These are phyloP conservation scores for Sicyos baderoa DNA, from an alignment of 306 rosid species.

Conservation along the genomic window DNA sequence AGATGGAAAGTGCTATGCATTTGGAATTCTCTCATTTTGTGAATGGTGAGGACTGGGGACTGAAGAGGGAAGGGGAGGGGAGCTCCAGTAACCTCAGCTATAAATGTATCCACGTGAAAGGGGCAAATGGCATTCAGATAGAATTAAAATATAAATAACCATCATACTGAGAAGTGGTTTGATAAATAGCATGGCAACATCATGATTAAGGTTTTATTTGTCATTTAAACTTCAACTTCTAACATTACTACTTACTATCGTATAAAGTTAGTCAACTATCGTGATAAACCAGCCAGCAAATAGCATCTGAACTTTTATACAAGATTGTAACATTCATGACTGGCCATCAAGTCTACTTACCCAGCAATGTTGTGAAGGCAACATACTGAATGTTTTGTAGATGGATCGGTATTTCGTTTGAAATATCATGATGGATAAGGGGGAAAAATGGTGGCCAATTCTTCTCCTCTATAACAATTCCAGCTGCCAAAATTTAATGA, in stretches of 20 bases:
- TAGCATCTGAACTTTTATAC: constrained; percentile 20
- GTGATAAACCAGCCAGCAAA: constrained; percentile 15
- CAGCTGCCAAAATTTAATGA: constrained; percentile 48
- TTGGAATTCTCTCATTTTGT: background rate
- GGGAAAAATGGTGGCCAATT: constrained; percentile 93
- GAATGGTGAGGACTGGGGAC: background rate
- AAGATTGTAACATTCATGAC: constrained; percentile 15
- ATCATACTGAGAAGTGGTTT: background rate
- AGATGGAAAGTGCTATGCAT: background rate
- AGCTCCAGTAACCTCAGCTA: background rate
- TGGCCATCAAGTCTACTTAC: constrained; percentile 39
- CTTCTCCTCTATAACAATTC: constrained; percentile 70
- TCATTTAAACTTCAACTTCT: background rate
- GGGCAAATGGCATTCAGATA: background rate
- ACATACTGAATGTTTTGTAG: constrained; percentile 76
- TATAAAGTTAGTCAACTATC: constrained; percentile 1
- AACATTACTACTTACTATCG: background rate
- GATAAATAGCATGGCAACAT: background rate
- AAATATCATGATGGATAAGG: constrained; percentile 87
- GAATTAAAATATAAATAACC: background rate
- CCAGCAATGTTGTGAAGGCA: constrained; percentile 83
- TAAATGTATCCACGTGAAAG: constrained; percentile 1
- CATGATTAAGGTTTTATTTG: background rate
- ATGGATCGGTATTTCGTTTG: constrained; percentile 82
- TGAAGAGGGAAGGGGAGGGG: background rate